Percentiles rank a stretch among this genome's conserved stretches.
These are phyloP conservation scores for Begonia peltatifolia DNA, from an alignment of 306 rosid genomes.

Conservation along the genomic window DNA sequence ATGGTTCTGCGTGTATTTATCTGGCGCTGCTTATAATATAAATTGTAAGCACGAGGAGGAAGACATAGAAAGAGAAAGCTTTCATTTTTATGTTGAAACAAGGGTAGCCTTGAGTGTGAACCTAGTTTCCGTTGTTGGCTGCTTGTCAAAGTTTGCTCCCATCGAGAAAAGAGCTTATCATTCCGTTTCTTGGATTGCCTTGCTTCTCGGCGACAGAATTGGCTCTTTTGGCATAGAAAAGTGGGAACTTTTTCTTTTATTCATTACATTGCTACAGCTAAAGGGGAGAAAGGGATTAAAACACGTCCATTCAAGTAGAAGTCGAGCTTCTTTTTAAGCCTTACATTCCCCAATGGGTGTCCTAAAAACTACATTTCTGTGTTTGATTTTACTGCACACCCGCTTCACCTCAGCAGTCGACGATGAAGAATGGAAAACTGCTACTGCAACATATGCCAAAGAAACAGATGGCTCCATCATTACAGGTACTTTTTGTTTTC, in stretches of 20 bases:
- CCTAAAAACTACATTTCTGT: conserved; percentile 38
- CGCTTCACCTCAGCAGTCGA: conserved; percentile 16
- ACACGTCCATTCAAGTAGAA: conserved; percentile 15
- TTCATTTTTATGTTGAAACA: conserved; percentile 7
- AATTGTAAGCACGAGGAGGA: background rate
- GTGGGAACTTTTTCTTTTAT: conserved; percentile 14
- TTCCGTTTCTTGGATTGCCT: conserved; percentile 7
- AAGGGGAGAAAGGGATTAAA: conserved; percentile 15
- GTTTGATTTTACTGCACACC: conserved; percentile 29
- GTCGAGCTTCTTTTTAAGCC: conserved; percentile 10
- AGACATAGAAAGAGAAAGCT: background rate
- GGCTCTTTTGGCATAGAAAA: conserved; percentile 14
- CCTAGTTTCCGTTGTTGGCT: conserved; percentile 4
- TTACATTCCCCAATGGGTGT: conserved; percentile 40
- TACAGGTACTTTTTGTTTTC: conserved; percentile 35
- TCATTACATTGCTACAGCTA: conserved; percentile 16
- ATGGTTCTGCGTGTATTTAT: background rate
- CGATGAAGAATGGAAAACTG: conserved; percentile 65
- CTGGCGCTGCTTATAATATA: background rate
- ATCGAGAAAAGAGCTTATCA: conserved; percentile 8
- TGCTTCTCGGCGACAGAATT: conserved; percentile 15
- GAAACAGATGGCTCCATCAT: conserved; percentile 68
- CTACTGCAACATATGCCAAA: conserved; percentile 70
- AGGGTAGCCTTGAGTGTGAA: conserved; percentile 41
- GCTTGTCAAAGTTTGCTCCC: conserved; percentile 24